A percentile compares a stretch with the other conserved stretches of the same genome.
phyloP scores from a whole-genome alignment of 768 basidiomycete species.

The Podaxis rugospora region DNA sequence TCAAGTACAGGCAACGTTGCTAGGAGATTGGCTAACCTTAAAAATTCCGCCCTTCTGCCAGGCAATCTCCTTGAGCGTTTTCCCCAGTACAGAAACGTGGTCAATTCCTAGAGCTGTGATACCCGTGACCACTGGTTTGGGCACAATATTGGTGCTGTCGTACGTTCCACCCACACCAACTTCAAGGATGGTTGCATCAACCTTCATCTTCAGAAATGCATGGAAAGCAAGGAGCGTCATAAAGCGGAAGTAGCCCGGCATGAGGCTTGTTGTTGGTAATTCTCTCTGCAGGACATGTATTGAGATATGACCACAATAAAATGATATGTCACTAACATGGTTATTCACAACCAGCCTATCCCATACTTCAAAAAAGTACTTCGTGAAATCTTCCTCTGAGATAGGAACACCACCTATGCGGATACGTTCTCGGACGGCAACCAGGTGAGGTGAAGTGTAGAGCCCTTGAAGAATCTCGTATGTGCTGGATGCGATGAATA shows the following conservation, averaged over 20 bases:
- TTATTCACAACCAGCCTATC: constrained; percentile 66
- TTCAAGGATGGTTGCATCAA: constrained; percentile 91
- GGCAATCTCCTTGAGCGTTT: constrained; percentile 85
- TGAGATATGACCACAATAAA: not conserved
- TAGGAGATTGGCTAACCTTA: constrained; percentile 50
- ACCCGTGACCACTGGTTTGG: constrained; percentile 85
- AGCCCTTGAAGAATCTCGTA: constrained; percentile 51
- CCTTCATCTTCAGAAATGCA: constrained; percentile 74
- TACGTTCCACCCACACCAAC: constrained; percentile 94
- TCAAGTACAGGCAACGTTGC: not conserved
- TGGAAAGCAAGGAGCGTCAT: constrained; percentile 92
- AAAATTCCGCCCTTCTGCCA: constrained; percentile 97
- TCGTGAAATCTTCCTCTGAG: constrained; percentile 83
- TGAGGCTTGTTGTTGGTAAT: constrained; percentile 49
- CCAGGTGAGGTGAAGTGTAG: constrained; percentile 95
- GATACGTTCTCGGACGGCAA: constrained; percentile 94
- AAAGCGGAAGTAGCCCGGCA: constrained; percentile 94
- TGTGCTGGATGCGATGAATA: not conserved
- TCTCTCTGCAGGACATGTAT: constrained; percentile 33
- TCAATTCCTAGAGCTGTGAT: constrained; percentile 90
- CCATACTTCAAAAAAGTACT: constrained; percentile 97
- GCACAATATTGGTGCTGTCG: constrained; percentile 96
- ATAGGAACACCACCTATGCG: constrained; percentile 88
- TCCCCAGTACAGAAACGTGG: constrained; percentile 83
- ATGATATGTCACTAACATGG: constrained; percentile 35